Evolutionary conservation across 192 early-diverging fungal species (phyloP), one percentile per base, ranked within the genome.

Genomic region (Linnemannia elongata): DNA sequence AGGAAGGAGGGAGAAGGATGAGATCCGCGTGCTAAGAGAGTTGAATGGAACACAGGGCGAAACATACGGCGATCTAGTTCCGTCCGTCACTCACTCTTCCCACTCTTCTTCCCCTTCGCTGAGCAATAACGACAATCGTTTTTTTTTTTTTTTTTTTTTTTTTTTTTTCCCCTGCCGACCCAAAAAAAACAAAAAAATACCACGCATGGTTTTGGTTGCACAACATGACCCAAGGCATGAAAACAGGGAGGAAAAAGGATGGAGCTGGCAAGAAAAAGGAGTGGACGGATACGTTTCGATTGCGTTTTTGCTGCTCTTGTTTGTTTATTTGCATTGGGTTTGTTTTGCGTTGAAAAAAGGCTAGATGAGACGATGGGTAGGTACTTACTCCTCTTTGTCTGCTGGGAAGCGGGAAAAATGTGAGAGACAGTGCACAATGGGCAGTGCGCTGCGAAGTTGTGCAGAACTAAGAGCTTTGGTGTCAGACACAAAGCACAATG

Each of bases 81-180:
- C 30, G 12, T 15, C n/a, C n/a, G 24, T 27, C 27, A 1, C 3
- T 35, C 30, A 4, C 27, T 66, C n/a, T 60, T 60, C n/a, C 24
- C 10, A 66, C 24, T 33, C 2, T 33, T 13, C 35, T 35, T 33
- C 27, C 60, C 60, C n/a, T 33, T 3, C 35, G 27, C 35, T 66
- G 13, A 33, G 27, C n/a, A 33, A 66, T 13, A 33, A 33, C 60
- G 60, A 35, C 60, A 66, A 66, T 66, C 60, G 9, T 66, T 66
- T 66, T 60, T 66, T 15, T n/a, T 66, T 66, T 66, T 60, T 66
- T 15, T 66, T 66, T 66, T 60, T 66, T 15, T 66, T 66, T 66
- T 60, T 66, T 15, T 66, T 66, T 66, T 60, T 66, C 4, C 30
- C 60, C 12, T 66, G 60, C 35, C 30, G 30, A 35, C 49, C 49